Conservation (phyloP, 2,329 filamentous ascomycete genomes). For the Ilyonectria robusta region DNA sequence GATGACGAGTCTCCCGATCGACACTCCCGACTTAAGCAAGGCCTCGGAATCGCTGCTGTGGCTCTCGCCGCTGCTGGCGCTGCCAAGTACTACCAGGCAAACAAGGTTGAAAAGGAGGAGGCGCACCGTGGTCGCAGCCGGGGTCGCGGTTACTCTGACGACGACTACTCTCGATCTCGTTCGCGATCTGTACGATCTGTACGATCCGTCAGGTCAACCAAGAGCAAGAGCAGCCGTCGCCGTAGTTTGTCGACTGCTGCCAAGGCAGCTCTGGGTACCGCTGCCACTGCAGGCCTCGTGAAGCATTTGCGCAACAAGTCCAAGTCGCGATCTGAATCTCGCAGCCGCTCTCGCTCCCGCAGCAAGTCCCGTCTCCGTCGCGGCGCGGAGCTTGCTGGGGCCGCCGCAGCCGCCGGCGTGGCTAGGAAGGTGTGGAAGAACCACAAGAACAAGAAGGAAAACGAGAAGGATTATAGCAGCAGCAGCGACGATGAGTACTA, state of each 20-base stretch:
- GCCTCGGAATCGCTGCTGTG: conserved; percentile 73
- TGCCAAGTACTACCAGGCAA: conserved; percentile 74
- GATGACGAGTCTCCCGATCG: conserved; percentile 57
- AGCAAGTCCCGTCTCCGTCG: conserved; percentile 65
- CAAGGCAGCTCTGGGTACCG: conserved; percentile 71
- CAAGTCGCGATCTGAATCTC: conserved; percentile 50
- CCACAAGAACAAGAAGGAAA: conserved; percentile 72
- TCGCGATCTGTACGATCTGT: conserved; percentile 58
- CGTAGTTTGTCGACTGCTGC: conserved; percentile 65
- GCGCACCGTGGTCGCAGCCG: conserved; percentile 69
- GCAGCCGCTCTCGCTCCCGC: conserved; percentile 55
- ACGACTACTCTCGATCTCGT: conserved; percentile 60
- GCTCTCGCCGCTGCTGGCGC: conserved; percentile 76
- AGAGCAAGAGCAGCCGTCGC: conserved; percentile 56
- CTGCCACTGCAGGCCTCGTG: conserved; percentile 70
- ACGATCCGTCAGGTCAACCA: conserved; percentile 56
- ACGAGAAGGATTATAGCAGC: conserved; percentile 46
- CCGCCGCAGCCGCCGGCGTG: conserved; percentile 71
- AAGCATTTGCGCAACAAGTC: conserved; percentile 71
- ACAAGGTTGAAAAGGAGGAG: conserved; percentile 73
- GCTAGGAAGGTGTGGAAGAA: conserved; percentile 74
- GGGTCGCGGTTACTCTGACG: conserved; percentile 59
- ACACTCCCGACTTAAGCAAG: conserved; percentile 70
- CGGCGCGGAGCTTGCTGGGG: conserved; percentile 73
- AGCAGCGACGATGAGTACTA: conserved; percentile 56